A percentile compares a stretch with the other conserved stretches of the same genome.
These are phyloP conservation scores for Hymenotorrendiella dingleyae DNA, from an alignment of 2,329 filamentous ascomycete species.

Conservation along the genomic window DNA sequence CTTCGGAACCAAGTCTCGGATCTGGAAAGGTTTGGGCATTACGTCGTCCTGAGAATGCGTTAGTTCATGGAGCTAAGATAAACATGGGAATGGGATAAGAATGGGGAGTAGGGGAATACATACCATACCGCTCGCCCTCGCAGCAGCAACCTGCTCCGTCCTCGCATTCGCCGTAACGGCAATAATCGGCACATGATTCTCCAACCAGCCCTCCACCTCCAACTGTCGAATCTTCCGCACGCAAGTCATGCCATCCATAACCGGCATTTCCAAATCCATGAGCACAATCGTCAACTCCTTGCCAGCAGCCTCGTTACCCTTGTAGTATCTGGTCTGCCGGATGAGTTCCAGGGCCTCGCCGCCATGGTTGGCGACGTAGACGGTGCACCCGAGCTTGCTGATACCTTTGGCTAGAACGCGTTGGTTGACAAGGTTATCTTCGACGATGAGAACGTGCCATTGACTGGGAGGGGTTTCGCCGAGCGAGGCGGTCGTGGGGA, in stretches of 20 bases:
- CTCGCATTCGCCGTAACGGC: conserved; percentile 72
- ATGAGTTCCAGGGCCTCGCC: conserved; percentile 72
- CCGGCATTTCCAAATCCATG: conserved; percentile 74
- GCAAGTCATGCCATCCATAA: conserved; percentile 75
- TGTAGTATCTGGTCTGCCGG: conserved; percentile 48
- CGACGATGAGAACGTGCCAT: conserved; percentile 70
- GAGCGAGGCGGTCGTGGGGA: neutral
- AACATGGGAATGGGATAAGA: too few relatives aligned
- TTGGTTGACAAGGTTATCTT: conserved; percentile 79
- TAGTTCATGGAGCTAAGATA: too few relatives aligned
- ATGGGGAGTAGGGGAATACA: conserved; percentile 29
- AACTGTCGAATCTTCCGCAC: conserved; percentile 62
- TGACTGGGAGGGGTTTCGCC: conserved; percentile 40
- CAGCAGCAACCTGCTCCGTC: conserved; percentile 64
- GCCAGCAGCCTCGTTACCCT: conserved; percentile 90
- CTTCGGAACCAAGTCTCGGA: conserved; percentile 59
- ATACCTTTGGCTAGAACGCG: conserved; percentile 63
- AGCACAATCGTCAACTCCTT: conserved; percentile 57
- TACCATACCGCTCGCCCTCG: conserved; percentile 66
- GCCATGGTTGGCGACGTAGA: conserved; percentile 57
- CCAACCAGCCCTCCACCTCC: conserved; percentile 52
- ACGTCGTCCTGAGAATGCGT: conserved; percentile 53
- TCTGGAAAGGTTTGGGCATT: conserved; percentile 72
- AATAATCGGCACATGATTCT: conserved; percentile 65
- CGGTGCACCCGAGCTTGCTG: conserved; percentile 50